These are phyloP conservation scores for Ananas comosus DNA, from an alignment of 176 grass and related monocot species.

Conservation along the genomic window DNA sequence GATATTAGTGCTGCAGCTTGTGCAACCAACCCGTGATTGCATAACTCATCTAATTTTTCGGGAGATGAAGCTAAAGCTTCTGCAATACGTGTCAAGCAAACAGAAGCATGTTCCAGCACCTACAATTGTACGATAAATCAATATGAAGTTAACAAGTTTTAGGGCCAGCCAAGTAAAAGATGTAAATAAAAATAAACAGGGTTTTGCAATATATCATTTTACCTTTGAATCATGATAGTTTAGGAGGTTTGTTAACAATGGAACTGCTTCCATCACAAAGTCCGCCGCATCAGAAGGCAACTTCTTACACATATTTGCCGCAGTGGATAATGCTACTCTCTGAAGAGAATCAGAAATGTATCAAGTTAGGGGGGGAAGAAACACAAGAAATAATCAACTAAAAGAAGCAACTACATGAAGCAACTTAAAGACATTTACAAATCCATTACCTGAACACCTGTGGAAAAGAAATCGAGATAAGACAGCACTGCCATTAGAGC, in stretches of 20 bases:
- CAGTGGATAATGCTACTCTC: slow-evolving; percentile 88
- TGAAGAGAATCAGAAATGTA: slow-evolving; percentile 25
- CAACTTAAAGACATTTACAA: slow-evolving; percentile 1
- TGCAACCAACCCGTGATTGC: slow-evolving; percentile 76
- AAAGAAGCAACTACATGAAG: slow-evolving; percentile 4
- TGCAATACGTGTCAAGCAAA: slow-evolving; percentile 66
- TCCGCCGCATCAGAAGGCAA: slow-evolving; percentile 87
- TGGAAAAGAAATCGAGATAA: slow-evolving; percentile 95
- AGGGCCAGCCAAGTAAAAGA: background rate
- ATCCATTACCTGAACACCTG: slow-evolving; percentile 70
- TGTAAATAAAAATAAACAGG: background rate
- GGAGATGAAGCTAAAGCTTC: slow-evolving; percentile 67
- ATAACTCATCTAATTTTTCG: slow-evolving; percentile 74
- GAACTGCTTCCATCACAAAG: slow-evolving; percentile 91
- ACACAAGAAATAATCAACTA: slow-evolving; percentile 1
- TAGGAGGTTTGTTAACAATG: slow-evolving; percentile 81
- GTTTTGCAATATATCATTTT: slow-evolving; percentile 12
- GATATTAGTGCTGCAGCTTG: slow-evolving; percentile 70
- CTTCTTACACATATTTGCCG: slow-evolving; percentile 92
- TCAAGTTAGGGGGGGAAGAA: slow-evolving; percentile 11
- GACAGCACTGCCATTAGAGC: slow-evolving; percentile 93
- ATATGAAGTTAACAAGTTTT: background rate
- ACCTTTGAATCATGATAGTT: slow-evolving; percentile 87
- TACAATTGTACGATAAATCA: slow-evolving; percentile 16
- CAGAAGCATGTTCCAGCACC: slow-evolving; percentile 84